Conservation (phyloP, 768 basidiomycete genomes). For the Leucocoprinus birnbaumii region DNA sequence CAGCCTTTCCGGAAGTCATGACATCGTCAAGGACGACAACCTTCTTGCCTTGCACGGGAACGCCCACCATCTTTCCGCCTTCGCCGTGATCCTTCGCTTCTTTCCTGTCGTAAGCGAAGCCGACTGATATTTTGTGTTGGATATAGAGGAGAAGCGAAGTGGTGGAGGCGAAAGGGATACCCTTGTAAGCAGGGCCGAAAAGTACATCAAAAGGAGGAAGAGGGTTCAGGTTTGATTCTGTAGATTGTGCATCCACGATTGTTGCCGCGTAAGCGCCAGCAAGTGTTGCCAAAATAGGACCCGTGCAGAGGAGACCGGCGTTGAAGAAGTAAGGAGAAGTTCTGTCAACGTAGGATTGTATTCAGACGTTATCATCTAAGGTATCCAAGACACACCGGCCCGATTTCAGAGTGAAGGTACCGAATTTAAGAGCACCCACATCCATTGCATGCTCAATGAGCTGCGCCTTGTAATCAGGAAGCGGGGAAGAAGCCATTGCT, state of each 20-base stretch:
- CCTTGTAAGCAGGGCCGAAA: constrained; percentile 98
- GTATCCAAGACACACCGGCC: constrained; percentile 62
- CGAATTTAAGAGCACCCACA: constrained; percentile 82
- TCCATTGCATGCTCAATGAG: constrained; percentile 69
- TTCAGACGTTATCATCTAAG: constrained; percentile 6
- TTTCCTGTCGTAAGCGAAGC: constrained; percentile 92
- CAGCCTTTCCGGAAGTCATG: constrained; percentile 90
- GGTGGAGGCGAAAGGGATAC: constrained; percentile 88
- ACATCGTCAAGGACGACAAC: constrained; percentile 96
- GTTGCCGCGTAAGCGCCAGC: constrained; percentile 83
- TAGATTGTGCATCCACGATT: constrained; percentile 52
- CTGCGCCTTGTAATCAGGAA: constrained; percentile 54
- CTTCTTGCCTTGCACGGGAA: constrained; percentile 71
- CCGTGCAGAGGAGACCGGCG: constrained; percentile 83
- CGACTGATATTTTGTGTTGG: constrained; percentile 58
- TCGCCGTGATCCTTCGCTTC: constrained; percentile 97
- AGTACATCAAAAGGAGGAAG: constrained; percentile 70
- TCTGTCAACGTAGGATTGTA: constrained; percentile 30
- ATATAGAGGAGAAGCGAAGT: constrained; percentile 75
- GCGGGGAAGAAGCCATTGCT: constrained; percentile 12
- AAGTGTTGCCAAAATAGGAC: constrained; percentile 73
- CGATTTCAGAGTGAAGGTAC: constrained; percentile 90
- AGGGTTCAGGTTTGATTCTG: constrained; percentile 12
- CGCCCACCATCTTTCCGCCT: constrained; percentile 89
- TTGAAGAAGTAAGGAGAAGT: constrained; percentile 98